Percentiles rank a stretch among this genome's conserved stretches.
phyloP scores from a whole-genome alignment of 2,329 filamentous ascomycete genomes.

The Monilinia vaccinii-corymbosi region DNA sequence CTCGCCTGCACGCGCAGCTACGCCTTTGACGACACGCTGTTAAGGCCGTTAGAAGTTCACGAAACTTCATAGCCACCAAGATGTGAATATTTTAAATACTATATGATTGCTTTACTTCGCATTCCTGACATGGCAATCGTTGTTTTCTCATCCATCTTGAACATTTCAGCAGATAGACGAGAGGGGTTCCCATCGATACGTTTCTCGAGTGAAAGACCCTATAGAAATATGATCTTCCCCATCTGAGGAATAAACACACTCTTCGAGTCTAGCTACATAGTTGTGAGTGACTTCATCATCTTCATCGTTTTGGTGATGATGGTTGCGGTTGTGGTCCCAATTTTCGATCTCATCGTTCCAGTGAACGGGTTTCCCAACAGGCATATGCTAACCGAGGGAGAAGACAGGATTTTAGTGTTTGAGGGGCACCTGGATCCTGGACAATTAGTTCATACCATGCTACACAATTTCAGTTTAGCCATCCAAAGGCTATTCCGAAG shows the following conservation, averaged over 20 bases:
- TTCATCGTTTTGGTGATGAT: background rate
- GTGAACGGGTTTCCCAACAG: background rate
- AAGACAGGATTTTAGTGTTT: background rate
- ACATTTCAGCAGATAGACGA: background rate
- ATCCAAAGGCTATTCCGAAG: too few relatives aligned
- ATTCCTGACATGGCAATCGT: background rate
- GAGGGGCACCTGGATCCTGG: too few relatives aligned
- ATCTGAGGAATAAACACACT: background rate
- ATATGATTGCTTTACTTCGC: background rate
- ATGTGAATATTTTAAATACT: too few relatives aligned
- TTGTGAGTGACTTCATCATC: background rate
- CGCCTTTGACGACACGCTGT: too few relatives aligned
- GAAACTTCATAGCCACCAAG: background rate
- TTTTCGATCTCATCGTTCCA: background rate
- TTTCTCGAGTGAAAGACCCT: background rate
- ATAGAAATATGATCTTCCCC: background rate
- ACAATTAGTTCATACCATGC: too few relatives aligned
- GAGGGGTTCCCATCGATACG: background rate
- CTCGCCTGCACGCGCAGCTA: background rate
- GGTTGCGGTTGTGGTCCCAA: too few relatives aligned
- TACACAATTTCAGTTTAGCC: too few relatives aligned
- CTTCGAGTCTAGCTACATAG: background rate
- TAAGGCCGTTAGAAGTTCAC: too few relatives aligned
- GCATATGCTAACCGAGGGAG: background rate
- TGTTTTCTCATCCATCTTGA: too few relatives aligned